A percentile compares a stretch with the other conserved stretches of the same genome.
Evolutionary conservation across 2,329 filamentous ascomycete genomes (phyloP).

Genomic region (Metarhizium album): DNA sequence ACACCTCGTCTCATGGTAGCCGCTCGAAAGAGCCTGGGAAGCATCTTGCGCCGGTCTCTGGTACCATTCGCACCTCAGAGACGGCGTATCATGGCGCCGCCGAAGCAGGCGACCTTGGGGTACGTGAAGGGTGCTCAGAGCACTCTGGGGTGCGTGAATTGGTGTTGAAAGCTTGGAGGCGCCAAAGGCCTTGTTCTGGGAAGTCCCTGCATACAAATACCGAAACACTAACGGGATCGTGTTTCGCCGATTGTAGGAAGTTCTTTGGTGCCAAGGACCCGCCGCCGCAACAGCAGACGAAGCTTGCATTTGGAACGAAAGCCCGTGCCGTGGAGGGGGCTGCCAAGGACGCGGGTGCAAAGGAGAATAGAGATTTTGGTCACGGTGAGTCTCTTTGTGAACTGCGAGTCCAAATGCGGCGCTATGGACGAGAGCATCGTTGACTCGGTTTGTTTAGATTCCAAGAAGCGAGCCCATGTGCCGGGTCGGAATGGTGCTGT

Average conservation of each 20-base stretch:
- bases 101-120: constrained; percentile 77
- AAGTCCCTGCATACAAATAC: background rate
- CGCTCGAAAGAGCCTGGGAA: constrained; percentile 6
- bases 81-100: constrained; percentile 32
- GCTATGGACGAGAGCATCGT: background rate
- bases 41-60: constrained; percentile 6
- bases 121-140: constrained; percentile 69
- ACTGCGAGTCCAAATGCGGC: background rate
- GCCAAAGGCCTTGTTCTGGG: no score
- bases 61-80: constrained; percentile 4
- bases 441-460: constrained; percentile 17
- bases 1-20: constrained; percentile 1
- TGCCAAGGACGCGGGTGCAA: constrained; percentile 18
- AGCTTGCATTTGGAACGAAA: constrained; percentile 62
- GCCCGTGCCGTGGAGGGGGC: constrained; percentile 20
- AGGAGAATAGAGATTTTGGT: constrained; percentile 27
- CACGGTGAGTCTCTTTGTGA: constrained; percentile 22
- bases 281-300: constrained; percentile 61
- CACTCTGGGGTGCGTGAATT: constrained; percentile 55
- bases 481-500: constrained; percentile 9
- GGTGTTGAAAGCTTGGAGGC: background rate
- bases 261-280: constrained; percentile 61
- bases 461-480: constrained; percentile 34
- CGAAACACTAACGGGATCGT: constrained; percentile 2
- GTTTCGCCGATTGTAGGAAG: constrained; percentile 45